A percentile compares a stretch with the other conserved stretches of the same genome.
Conservation (phyloP, 2,329 filamentous ascomycete species). For the Lizonia empirigonia region DNA sequence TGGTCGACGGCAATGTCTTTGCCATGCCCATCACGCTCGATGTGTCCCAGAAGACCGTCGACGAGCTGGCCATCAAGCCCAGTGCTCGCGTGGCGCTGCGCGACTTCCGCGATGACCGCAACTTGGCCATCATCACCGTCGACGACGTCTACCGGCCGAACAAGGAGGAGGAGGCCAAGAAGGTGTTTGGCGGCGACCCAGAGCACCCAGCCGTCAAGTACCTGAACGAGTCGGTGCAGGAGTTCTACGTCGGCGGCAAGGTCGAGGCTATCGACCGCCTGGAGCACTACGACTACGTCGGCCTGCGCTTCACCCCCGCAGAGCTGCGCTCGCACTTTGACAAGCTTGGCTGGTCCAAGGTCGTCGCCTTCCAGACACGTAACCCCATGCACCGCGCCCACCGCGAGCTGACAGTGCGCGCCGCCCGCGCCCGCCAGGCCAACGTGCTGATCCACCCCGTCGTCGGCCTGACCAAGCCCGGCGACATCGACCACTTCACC, state of each 20-base stretch:
- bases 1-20: constrained; percentile 88
- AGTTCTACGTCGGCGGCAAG: constrained; percentile 95
- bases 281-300: constrained; percentile 99
- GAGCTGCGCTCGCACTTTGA: constrained; percentile 97
- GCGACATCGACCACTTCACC: constrained; percentile 99
- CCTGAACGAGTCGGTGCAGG: constrained; percentile 78
- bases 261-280: constrained; percentile 92
- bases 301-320: constrained; percentile 89
- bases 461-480: constrained; percentile 96
- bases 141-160: constrained; percentile 95
- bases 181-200: constrained; percentile 92
- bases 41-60: constrained; percentile 74
- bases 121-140: constrained; percentile 92
- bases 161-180: constrained; percentile 92
- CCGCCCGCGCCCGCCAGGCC: constrained; percentile 91
- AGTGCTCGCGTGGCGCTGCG: constrained; percentile 85
- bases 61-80: constrained; percentile 75
- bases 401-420: constrained; percentile 95
- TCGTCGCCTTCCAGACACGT: constrained; percentile 95
- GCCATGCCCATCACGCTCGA: constrained; percentile 97
- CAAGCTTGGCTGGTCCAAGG: constrained; percentile 97
- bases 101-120: constrained; percentile 94
- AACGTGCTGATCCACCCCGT: constrained; percentile 99
- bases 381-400: constrained; percentile 99
- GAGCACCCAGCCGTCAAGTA: constrained; percentile 93